These are phyloP conservation scores for Nakaseomyces uthaithaninus DNA, from an alignment of 1,139 yeast species.

Conservation along the genomic window DNA sequence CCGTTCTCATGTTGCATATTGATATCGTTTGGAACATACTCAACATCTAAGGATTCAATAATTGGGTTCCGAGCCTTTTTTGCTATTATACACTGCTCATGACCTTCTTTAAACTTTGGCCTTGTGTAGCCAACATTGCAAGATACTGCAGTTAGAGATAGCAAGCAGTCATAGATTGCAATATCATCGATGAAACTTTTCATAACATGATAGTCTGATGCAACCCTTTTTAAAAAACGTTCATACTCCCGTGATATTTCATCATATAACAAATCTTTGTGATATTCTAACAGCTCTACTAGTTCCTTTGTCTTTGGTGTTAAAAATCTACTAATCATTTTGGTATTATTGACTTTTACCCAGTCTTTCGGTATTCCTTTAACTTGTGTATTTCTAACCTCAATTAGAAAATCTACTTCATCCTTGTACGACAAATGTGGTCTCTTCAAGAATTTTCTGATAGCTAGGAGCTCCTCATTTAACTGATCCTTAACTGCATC, in stretches of 20 bases:
- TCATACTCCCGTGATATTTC: slow-evolving; percentile 52
- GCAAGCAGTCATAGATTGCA: slow-evolving; percentile 63
- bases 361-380: slow-evolving; percentile 61
- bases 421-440: slow-evolving; percentile 53
- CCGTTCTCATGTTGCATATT: slow-evolving; percentile 38
- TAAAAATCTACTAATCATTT: slow-evolving; percentile 61
- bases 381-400: slow-evolving; percentile 54
- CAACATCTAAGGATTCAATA: slow-evolving; percentile 45
- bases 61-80: slow-evolving; percentile 71
- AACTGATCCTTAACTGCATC: slow-evolving; percentile 38
- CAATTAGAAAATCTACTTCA: slow-evolving; percentile 64
- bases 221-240: slow-evolving; percentile 41
- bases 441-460: slow-evolving; percentile 44
- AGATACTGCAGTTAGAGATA: slow-evolving; percentile 57
- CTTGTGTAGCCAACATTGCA: slow-evolving; percentile 43
- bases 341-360: slow-evolving; percentile 68
- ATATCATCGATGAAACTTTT: slow-evolving; percentile 44
- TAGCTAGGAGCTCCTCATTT: slow-evolving; percentile 41
- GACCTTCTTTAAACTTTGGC: slow-evolving; percentile 46
- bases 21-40: slow-evolving; percentile 67
- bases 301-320: slow-evolving; percentile 50
- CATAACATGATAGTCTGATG: slow-evolving; percentile 44
- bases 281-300: slow-evolving; percentile 50
- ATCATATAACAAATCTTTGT: slow-evolving; percentile 49
- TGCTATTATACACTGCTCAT: slow-evolving; percentile 43